Percentiles rank a stretch among this genome's conserved stretches.
Conservation (phyloP, 495 filamentous ascomycete genomes). For the Geoglossum glabrum region DNA sequence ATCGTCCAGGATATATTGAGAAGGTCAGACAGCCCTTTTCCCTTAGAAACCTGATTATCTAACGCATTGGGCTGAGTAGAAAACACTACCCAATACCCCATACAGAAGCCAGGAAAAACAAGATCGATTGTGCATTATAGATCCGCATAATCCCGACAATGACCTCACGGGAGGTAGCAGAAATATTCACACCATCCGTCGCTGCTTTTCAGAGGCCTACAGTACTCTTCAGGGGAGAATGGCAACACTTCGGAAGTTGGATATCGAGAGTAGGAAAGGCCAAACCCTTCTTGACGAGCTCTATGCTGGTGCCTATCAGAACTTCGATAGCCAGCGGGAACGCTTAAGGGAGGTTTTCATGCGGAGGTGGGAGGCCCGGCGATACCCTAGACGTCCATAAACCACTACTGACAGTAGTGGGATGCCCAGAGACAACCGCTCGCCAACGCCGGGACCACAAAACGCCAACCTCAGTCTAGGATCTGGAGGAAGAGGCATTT, state of each 20-base stretch:
- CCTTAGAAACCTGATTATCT: not conserved
- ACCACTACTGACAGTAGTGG: slow-evolving; percentile 5
- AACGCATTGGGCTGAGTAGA: not conserved
- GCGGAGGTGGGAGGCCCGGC: slow-evolving; percentile 1
- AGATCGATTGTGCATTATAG: slow-evolving; percentile 52
- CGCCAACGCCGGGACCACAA: not conserved
- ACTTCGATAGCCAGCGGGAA: slow-evolving; percentile 41
- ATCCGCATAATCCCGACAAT: slow-evolving; percentile 67
- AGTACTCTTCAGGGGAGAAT: slow-evolving; percentile 35
- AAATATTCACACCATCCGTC: slow-evolving; percentile 39
- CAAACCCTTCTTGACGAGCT: slow-evolving; percentile 43
- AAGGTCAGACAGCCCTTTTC: slow-evolving; percentile 36
- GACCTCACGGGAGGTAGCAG: slow-evolving; percentile 70
- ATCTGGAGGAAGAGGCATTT: not conserved
- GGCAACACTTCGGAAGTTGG: slow-evolving; percentile 17
- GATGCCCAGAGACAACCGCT: not conserved
- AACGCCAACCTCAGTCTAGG: not conserved
- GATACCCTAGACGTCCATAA: not conserved
- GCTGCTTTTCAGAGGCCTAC: slow-evolving; percentile 43
- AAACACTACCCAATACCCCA: slow-evolving; percentile 15
- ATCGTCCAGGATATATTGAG: slow-evolving; percentile 46
- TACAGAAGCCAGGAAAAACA: slow-evolving; percentile 27
- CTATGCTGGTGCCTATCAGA: slow-evolving; percentile 51
- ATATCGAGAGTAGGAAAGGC: slow-evolving; percentile 11
- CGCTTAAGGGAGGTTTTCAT: slow-evolving; percentile 27